Evolutionary conservation across 2,329 filamentous ascomycete species (phyloP).

Genomic region (Neonectria hederae): DNA sequence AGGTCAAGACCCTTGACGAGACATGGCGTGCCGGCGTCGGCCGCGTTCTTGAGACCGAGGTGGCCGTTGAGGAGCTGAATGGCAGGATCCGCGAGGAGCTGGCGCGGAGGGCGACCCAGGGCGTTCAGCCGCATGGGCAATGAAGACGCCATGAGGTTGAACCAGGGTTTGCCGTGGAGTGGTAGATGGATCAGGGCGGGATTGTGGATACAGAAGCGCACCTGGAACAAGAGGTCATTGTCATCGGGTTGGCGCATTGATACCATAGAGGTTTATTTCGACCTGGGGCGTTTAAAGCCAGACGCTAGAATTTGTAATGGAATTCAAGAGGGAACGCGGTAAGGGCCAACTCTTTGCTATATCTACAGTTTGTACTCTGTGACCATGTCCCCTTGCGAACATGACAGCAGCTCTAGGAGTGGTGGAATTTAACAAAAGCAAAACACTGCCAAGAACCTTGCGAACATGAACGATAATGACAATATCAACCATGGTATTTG

Average conservation of each 20-base stretch:
- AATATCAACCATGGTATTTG: constrained; percentile 48
- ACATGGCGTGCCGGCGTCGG: constrained; percentile 83
- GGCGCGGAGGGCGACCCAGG: constrained; percentile 45
- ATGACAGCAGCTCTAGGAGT: neutral
- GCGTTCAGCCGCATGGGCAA: constrained; percentile 7
- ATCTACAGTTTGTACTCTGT: neutral
- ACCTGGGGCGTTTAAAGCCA: neutral
- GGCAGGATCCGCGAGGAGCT: constrained; percentile 73
- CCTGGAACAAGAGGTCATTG: neutral
- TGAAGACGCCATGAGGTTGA: neutral
- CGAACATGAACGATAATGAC: constrained; percentile 11
- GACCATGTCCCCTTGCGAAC: neutral
- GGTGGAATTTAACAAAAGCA: neutral
- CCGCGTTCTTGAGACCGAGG: constrained; percentile 84
- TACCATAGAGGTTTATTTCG: constrained; percentile 1
- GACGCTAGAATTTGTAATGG: neutral
- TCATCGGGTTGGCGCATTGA: constrained; percentile 6
- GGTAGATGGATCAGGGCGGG: neutral
- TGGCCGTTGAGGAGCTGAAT: constrained; percentile 79
- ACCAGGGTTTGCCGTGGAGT: neutral
- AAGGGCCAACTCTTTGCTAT: neutral
- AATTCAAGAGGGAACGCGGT: neutral
- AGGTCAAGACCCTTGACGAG: constrained; percentile 78
- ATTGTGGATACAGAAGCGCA: neutral
- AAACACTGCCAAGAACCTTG: neutral